Evolutionary conservation across 371 early-diverging fungal genomes (phyloP).

Genomic region (Syncephalastrum monosporum): DNA sequence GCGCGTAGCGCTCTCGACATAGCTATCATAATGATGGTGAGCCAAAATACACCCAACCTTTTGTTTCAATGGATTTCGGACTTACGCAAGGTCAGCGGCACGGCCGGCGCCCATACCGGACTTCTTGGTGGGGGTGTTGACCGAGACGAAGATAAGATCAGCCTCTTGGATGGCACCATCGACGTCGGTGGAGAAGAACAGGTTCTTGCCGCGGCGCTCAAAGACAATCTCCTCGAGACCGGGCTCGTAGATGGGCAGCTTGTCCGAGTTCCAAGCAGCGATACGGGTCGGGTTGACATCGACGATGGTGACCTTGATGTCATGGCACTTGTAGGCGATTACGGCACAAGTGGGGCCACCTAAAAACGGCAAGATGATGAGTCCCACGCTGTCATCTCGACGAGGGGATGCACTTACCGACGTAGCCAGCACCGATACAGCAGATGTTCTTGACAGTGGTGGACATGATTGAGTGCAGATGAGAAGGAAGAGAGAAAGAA

Average conservation of each 20-base stretch:
- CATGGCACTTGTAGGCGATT: constrained; percentile 88
- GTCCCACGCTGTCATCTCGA: not conserved
- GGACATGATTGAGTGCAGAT: constrained; percentile 17
- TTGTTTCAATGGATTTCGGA: constrained; percentile 5
- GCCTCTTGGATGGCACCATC: constrained; percentile 74
- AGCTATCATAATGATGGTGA: constrained; percentile 39
- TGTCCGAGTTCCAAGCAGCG: constrained; percentile 86
- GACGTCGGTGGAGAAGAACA: constrained; percentile 84
- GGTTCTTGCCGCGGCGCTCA: constrained; percentile 71
- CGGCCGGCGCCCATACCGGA: constrained; percentile 77
- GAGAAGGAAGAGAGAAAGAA: constrained; percentile 12
- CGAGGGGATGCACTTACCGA: constrained; percentile 57
- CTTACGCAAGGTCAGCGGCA: constrained; percentile 86
- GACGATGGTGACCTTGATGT: constrained; percentile 88
- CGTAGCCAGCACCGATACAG: constrained; percentile 96
- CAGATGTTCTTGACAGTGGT: constrained; percentile 63
- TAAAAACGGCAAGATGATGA: constrained; percentile 21
- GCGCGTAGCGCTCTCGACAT: constrained; percentile 84
- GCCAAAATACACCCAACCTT: not conserved
- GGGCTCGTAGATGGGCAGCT: constrained; percentile 89
- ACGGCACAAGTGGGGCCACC: constrained; percentile 96
- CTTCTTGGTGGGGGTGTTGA: constrained; percentile 89
- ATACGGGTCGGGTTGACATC: constrained; percentile 79
- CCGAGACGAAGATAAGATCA: constrained; percentile 87
- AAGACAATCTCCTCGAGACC: constrained; percentile 85